Evolutionary conservation across 768 basidiomycete species (phyloP).

Genomic region (Tricholoma hemisulphureum): DNA sequence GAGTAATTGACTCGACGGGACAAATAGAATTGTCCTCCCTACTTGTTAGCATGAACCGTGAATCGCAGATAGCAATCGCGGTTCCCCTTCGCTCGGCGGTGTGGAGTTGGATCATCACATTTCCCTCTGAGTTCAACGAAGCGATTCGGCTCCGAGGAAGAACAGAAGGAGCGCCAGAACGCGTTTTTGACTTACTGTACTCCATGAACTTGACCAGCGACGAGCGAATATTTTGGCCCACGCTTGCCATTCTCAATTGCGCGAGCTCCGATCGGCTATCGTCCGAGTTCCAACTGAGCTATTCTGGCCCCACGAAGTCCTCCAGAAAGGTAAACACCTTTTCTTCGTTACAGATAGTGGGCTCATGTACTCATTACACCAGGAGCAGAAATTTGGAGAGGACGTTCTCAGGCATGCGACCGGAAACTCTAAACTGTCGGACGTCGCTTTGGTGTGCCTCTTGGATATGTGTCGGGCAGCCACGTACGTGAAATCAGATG

Average conservation of each 20-base stretch:
- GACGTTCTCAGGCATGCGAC: slow-evolving; percentile 59
- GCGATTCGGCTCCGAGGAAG: slow-evolving; percentile 58
- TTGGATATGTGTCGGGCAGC: slow-evolving; percentile 80
- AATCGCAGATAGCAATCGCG: slow-evolving; percentile 71
- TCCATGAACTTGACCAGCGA: slow-evolving; percentile 44
- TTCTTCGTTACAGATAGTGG: neutral
- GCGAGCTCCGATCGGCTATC: slow-evolving; percentile 73
- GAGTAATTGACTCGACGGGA: slow-evolving; percentile 4
- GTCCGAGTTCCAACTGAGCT: slow-evolving; percentile 48
- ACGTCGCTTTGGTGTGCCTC: slow-evolving; percentile 68
- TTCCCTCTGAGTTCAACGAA: slow-evolving; percentile 77
- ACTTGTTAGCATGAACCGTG: slow-evolving; percentile 76
- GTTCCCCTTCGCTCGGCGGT: slow-evolving; percentile 72
- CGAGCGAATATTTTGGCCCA: slow-evolving; percentile 72
- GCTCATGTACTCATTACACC: neutral
- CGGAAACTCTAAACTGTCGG: slow-evolving; percentile 55
- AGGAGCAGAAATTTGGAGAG: slow-evolving; percentile 63
- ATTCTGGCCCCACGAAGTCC: slow-evolving; percentile 31
- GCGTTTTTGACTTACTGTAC: slow-evolving; percentile 80
- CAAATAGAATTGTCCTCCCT: slow-evolving; percentile 71
- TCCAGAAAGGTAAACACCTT: slow-evolving; percentile 34
- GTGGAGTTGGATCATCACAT: slow-evolving; percentile 88
- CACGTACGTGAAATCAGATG: slow-evolving; percentile 45
- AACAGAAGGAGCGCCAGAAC: slow-evolving; percentile 81
- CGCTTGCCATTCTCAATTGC: slow-evolving; percentile 70